Evolutionary conservation across 495 filamentous ascomycete genomes (phyloP).

Genomic region (Aspergillus nidulans): DNA sequence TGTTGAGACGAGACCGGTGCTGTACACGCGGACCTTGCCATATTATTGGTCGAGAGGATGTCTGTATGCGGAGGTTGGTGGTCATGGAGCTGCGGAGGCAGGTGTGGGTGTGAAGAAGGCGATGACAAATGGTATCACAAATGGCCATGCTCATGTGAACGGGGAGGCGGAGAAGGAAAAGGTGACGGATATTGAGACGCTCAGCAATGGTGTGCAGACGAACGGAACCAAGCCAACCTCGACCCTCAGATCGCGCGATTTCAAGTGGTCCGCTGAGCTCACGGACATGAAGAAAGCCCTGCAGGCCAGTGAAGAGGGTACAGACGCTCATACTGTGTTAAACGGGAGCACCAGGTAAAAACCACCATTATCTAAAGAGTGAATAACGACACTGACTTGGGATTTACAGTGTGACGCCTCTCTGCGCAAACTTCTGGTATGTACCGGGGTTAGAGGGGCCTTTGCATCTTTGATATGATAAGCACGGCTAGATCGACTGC

Average conservation of each 20-base stretch:
- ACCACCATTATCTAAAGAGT: background rate
- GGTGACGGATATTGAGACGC: background rate
- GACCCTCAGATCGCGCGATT: slow-evolving; percentile 27
- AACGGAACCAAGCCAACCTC: background rate
- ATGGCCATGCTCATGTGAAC: background rate
- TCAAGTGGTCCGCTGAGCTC: slow-evolving; percentile 42
- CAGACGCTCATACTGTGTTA: slow-evolving; percentile 90
- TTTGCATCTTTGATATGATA: slow-evolving; percentile 51
- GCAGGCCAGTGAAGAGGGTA: slow-evolving; percentile 59
- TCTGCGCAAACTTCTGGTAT: slow-evolving; percentile 91
- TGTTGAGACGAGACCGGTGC: slow-evolving; percentile 57
- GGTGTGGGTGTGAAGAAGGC: background rate
- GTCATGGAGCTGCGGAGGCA: background rate
- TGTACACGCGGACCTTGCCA: slow-evolving; percentile 76
- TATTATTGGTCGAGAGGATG: slow-evolving; percentile 81
- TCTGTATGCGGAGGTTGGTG: slow-evolving; percentile 64
- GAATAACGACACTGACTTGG: background rate
- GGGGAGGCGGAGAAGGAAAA: background rate
- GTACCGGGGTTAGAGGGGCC: slow-evolving; percentile 61
- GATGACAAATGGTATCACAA: background rate
- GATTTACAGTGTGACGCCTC: slow-evolving; percentile 69
- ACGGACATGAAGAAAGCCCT: slow-evolving; percentile 46
- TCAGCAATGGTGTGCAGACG: background rate
- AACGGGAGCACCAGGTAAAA: slow-evolving; percentile 55
- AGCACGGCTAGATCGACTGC: background rate